Evolutionary conservation across 768 basidiomycete genomes (phyloP).

Genomic region (Naganishia onofrii): DNA sequence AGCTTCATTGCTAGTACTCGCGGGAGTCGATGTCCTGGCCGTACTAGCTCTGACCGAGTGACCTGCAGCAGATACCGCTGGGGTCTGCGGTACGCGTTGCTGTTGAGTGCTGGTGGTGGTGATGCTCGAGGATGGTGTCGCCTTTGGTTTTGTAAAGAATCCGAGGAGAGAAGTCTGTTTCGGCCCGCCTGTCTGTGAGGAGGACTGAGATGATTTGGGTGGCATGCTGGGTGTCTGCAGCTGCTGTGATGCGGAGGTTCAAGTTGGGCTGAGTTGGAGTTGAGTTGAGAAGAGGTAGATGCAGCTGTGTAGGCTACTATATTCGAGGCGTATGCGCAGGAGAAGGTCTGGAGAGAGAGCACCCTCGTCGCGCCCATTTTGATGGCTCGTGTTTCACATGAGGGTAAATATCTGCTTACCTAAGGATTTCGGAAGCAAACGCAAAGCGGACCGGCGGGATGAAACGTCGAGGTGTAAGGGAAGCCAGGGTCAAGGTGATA

Average conservation of each 20-base stretch:
- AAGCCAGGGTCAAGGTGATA: too few species aligned
- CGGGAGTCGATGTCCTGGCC: neutral
- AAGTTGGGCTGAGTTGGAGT: too few species aligned
- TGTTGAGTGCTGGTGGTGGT: conserved; percentile 16
- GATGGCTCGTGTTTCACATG: neutral
- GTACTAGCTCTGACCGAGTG: neutral
- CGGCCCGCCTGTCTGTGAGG: conserved; percentile 4
- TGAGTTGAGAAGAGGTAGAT: too few species aligned
- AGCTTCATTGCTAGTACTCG: conserved; percentile 10
- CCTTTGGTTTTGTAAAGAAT: conserved; percentile 48
- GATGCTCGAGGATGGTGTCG: conserved; percentile 14
- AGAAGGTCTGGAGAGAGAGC: neutral
- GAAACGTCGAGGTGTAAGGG: conserved; percentile 1
- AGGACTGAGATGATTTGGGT: conserved; percentile 4
- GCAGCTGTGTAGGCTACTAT: neutral
- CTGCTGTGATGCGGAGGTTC: neutral
- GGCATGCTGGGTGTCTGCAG: conserved; percentile 19
- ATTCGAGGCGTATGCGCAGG: neutral
- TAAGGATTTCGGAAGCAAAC: neutral
- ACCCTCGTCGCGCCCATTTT: neutral
- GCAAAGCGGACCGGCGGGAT: too few species aligned
- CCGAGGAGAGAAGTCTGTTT: conserved; percentile 51
- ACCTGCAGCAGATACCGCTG: neutral
- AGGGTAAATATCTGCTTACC: conserved; percentile 1
- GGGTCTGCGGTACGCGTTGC: neutral